Base-by-base conservation (phyloP, 2,329 filamentous ascomycete species). In the Septoria petroselini region DNA sequence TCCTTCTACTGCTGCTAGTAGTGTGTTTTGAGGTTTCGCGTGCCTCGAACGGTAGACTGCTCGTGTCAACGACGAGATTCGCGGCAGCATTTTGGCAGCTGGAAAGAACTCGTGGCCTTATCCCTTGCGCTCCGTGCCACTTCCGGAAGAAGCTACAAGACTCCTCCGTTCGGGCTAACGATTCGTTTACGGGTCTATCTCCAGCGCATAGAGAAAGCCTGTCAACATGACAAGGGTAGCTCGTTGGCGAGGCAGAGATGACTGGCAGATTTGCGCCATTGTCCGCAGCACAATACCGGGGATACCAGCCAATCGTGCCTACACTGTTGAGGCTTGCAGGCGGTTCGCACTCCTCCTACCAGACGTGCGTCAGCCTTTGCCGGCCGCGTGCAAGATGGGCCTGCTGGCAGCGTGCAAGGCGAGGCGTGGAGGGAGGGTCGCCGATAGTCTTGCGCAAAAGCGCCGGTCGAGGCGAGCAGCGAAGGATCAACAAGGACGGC, bases 201-300 rank as follows among this genome's bases (percentile, higher is more conserved):
- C 56, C 51, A 54, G 45, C 47, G 45, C 47, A 30, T 44, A 39
- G 50, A 23, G 17, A 34, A 42, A 45, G 50, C 38, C 51, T 51
- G 50, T 51, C 48, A 38, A 46, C 48, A 48, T 37, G 48, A 52
- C 53, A 38, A 41, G 56, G 51, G 41, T 52, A 48, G 49, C 47
- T 41, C 43, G 53, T 37, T 41, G 42, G 54, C 49, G 39, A 44
- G 48, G 48, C 41, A 38, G 45, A 44, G 48, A 54, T 55, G 55
- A 58, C 52, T 48, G 49, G 49, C 54, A 58, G 53, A 48, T 52
- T 50, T 41, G 48, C 54, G 54, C 54, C 52, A 51, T 45, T 49
- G 23, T 27, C 23, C 23, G 23, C 23, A 47, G 48, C 52, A 52
- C 44, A 18, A 38, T 38, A 47, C 51, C 41, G 55, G 55, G 52